phyloP scores from a whole-genome alignment of 495 filamentous ascomycete genomes.

The Penicillium arizonense region DNA sequence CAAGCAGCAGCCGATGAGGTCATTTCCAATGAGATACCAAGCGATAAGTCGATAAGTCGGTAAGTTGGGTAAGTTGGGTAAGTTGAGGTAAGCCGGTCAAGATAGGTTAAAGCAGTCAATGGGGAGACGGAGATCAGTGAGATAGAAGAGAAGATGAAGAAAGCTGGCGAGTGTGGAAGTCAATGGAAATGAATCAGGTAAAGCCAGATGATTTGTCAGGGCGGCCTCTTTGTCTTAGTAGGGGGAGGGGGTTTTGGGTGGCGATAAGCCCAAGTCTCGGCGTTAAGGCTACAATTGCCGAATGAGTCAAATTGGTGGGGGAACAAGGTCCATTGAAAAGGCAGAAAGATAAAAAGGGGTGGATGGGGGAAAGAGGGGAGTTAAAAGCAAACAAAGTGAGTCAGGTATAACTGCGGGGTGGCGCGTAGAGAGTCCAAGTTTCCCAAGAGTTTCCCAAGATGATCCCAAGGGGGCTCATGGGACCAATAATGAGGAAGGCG shows the following conservation, averaged over 20 bases:
- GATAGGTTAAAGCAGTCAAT: slow-evolving; percentile 1
- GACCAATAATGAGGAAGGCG: too few species aligned
- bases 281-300: slow-evolving; percentile 9
- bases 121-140: slow-evolving; percentile 1
- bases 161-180: slow-evolving; percentile 16
- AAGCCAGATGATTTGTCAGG: slow-evolving; percentile 41
- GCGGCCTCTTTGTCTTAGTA: slow-evolving; percentile 27
- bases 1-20: slow-evolving; percentile 25
- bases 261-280: slow-evolving; percentile 24
- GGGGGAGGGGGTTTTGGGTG: slow-evolving; percentile 14
- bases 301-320: slow-evolving; percentile 4
- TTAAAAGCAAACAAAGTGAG: too few species aligned
- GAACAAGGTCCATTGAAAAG: neutral
- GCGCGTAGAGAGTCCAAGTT: too few species aligned
- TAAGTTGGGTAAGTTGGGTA: neutral
- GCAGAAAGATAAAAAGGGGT: neutral
- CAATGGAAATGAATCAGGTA: slow-evolving; percentile 20
- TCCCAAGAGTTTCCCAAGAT: too few species aligned
- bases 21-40: slow-evolving; percentile 20
- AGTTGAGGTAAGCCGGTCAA: neutral
- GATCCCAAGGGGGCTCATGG: too few species aligned
- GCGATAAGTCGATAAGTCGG: neutral
- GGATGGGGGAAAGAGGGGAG: neutral
- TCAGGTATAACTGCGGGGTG: too few species aligned
- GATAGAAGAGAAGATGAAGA: slow-evolving; percentile 35